phyloP scores from a whole-genome alignment of 2,329 filamentous ascomycete species.

The Ascochyta fabae region DNA sequence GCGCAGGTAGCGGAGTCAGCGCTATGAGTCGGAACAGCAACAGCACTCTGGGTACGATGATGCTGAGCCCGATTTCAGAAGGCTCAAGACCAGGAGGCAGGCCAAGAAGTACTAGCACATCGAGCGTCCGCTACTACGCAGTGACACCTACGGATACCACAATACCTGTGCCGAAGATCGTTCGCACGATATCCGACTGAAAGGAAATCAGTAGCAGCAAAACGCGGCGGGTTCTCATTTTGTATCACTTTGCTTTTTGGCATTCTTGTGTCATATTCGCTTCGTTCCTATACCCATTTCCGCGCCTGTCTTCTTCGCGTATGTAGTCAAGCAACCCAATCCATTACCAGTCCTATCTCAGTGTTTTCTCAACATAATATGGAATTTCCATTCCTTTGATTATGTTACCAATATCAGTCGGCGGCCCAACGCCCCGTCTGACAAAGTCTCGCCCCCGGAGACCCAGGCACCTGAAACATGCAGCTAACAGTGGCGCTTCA shows the following conservation, averaged over 20 bases:
- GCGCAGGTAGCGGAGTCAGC: slow-evolving; percentile 33
- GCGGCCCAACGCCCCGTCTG: slow-evolving; percentile 11
- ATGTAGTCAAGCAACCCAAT: not conserved
- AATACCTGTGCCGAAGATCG: slow-evolving; percentile 38
- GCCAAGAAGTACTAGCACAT: slow-evolving; percentile 37
- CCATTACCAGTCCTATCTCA: not conserved
- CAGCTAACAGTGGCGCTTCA: not conserved
- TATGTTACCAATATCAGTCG: not conserved
- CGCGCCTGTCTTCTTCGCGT: not conserved
- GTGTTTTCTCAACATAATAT: not conserved
- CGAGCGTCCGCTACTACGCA: slow-evolving; percentile 42
- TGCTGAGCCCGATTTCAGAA: slow-evolving; percentile 32
- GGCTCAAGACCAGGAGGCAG: slow-evolving; percentile 24
- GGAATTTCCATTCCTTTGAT: not conserved
- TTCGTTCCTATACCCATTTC: slow-evolving; percentile 15
- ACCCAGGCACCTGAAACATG: slow-evolving; percentile 2
- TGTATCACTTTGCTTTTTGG: not conserved
- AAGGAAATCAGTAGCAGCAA: not conserved
- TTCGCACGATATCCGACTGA: slow-evolving; percentile 36
- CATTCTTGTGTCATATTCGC: not conserved
- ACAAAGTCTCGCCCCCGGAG: not conserved
- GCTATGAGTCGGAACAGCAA: slow-evolving; percentile 24
- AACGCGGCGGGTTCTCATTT: not conserved
- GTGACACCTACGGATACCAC: slow-evolving; percentile 28
- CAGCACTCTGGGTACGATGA: slow-evolving; percentile 29